phyloP scores from a whole-genome alignment of 306 rosid genomes.

The Herpetospermum pedunculosum region DNA sequence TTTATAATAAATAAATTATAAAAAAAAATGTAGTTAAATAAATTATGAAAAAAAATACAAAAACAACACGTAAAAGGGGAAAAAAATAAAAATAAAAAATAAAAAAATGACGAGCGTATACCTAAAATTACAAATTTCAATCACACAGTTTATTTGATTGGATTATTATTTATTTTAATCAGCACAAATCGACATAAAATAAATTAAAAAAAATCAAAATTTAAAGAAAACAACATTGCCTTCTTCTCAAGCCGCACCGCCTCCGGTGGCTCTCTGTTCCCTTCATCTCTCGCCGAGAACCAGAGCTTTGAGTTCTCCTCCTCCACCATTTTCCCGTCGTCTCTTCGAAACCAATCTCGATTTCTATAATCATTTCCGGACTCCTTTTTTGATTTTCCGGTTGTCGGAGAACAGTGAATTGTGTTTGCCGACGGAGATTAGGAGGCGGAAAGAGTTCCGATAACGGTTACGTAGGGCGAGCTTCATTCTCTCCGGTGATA shows the following conservation, averaged over 20 bases:
- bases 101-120: background rate
- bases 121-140: background rate
- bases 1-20: too few species aligned
- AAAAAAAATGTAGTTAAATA: too few species aligned
- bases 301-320: background rate
- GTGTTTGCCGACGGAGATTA: background rate
- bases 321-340: background rate
- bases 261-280: conserved; percentile 13
- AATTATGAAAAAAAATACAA: too few species aligned
- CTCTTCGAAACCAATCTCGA: background rate
- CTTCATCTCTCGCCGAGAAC: conserved; percentile 10
- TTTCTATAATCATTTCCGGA: background rate
- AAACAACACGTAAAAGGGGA: too few species aligned
- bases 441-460: background rate
- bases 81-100: background rate
- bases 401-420: background rate
- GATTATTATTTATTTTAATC: too few species aligned
- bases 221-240: too few species aligned
- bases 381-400: background rate
- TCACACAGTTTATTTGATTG: background rate
- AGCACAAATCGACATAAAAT: background rate
- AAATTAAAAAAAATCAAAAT: background rate
- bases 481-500: background rate
- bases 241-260: conserved; percentile 3
- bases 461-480: background rate